Base-by-base conservation (phyloP, 805 yeast species). In the Suhomyces canberraensis region DNA sequence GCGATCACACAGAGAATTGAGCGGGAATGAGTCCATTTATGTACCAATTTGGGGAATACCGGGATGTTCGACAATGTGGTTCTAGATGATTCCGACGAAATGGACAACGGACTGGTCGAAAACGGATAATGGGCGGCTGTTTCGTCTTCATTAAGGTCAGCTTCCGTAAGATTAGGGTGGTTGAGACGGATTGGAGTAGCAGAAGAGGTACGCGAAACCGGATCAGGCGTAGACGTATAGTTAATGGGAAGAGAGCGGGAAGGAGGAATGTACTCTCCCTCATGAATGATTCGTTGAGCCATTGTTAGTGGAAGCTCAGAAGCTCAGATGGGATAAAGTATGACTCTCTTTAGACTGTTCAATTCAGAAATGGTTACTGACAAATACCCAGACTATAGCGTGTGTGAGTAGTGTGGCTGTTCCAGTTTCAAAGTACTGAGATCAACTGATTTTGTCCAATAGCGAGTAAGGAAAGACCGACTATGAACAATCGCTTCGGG, bases 1-100 rank as follows among this genome's bases (percentile, higher is more conserved):
- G 84, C 72, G 6, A 76, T 73, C 3, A 79, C 76, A 33, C 95
- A 82, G 6, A 93, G 71, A 13, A 90, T 81, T 1, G 95, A 81
- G 47, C 77, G 79, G 2, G 73, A 62, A 44, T 79, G 80, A 18
- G 76, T 72, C 98, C 98, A 91, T 50, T 75, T 70, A 56, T 91
- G 96, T 25, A 42, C 25, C 20, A 42, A 40, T 26, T 35, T 38
- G 24, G 48, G 46, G 6, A 11, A 5, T 5, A 15, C 9, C 14
- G 11, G 6, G 11, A 5, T 6, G 17, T 9, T 26, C 4, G 31
- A 16, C 8, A 22, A 7, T 8, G 21, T 29, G 21, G 31, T 21
- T 7, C 28, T 16, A 7, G 21, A 27, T n/a, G 42, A 20, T 20
- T 29, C 33, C 25, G 19, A 33, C 8, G 37, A 27, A n/a, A 24